Evolutionary conservation across 495 filamentous ascomycete species (phyloP).

Genomic region (Hamigera avellanea): DNA sequence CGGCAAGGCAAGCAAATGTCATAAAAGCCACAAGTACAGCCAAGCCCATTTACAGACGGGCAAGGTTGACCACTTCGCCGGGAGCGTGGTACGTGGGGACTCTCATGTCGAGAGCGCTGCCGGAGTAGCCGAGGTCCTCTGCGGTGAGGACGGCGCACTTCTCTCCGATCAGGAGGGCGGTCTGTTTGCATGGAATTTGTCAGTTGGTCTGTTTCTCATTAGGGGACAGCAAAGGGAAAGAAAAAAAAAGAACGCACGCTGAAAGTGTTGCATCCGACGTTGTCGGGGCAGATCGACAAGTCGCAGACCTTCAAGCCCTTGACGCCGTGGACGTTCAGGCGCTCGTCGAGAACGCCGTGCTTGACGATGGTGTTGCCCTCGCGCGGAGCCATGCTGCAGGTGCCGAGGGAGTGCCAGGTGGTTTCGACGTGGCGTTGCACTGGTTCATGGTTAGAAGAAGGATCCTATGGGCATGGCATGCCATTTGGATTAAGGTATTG

Average conservation of each 20-base stretch:
- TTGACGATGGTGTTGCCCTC: constrained; percentile 72
- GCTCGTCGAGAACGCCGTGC: constrained; percentile 63
- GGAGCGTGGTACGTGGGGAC: constrained; percentile 52
- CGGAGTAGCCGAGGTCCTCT: constrained; percentile 67
- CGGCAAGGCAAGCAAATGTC: too few species aligned
- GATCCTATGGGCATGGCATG: too few species aligned
- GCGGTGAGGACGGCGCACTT: constrained; percentile 63
- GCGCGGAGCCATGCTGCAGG: constrained; percentile 71
- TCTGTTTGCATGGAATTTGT: constrained; percentile 35
- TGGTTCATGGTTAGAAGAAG: constrained; percentile 2
- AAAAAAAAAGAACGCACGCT: constrained; percentile 21
- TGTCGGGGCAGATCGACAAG: constrained; percentile 70
- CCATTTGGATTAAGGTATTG: too few species aligned
- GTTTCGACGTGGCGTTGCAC: constrained; percentile 58
- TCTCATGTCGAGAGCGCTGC: constrained; percentile 64
- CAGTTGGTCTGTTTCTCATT: too few species aligned
- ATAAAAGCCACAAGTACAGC: too few species aligned
- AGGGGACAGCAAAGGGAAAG: too few species aligned
- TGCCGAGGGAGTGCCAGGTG: constrained; percentile 63
- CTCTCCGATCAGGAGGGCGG: constrained; percentile 73
- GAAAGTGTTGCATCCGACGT: constrained; percentile 70
- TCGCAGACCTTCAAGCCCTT: constrained; percentile 75
- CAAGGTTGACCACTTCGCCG: constrained; percentile 28
- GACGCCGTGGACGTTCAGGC: constrained; percentile 71
- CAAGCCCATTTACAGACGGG: constrained; percentile 14